A percentile compares a stretch with the other conserved stretches of the same genome.
Conservation (phyloP, 2,329 filamentous ascomycete species). For the Dothideomycetidae sp. region DNA sequence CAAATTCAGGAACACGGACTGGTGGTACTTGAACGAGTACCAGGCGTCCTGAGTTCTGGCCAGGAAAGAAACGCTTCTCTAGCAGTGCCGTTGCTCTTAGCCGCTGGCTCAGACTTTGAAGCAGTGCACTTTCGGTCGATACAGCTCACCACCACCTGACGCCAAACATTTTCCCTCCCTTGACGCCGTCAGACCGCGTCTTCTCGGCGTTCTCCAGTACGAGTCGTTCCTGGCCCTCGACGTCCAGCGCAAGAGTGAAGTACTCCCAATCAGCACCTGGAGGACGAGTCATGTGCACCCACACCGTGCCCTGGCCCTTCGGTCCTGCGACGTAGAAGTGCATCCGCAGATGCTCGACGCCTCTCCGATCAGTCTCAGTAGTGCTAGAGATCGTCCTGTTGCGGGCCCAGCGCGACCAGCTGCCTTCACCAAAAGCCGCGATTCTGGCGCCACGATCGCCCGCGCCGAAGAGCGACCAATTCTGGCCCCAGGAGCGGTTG, state of each 20-base stretch:
- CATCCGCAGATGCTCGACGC: conserved; percentile 69
- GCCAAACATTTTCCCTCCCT: conserved; percentile 41
- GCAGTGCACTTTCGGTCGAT: no score
- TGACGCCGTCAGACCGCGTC: conserved; percentile 28
- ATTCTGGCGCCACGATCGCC: conserved; percentile 40
- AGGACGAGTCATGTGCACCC: conserved; percentile 61
- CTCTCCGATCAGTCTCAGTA: conserved; percentile 54
- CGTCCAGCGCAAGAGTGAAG: conserved; percentile 64
- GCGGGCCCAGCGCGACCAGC: conserved; percentile 64
- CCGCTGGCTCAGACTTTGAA: no score
- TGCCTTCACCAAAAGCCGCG: conserved; percentile 65
- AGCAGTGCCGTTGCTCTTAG: no score
- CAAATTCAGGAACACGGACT: no score
- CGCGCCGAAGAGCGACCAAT: conserved; percentile 32
- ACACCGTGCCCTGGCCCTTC: conserved; percentile 55
- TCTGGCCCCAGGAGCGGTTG: conserved; percentile 16
- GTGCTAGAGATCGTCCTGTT: conserved; percentile 37
- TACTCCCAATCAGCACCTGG: conserved; percentile 59
- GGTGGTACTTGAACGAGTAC: no score
- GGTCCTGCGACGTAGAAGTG: conserved; percentile 79
- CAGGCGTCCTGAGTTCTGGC: no score
- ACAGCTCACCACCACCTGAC: conserved; percentile 40
- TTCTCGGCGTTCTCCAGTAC: conserved; percentile 50
- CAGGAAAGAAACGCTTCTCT: no score
- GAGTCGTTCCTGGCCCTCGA: conserved; percentile 50